Conservation (phyloP, 495 filamentous ascomycete species). For the Talaromyces nanjingensis region DNA sequence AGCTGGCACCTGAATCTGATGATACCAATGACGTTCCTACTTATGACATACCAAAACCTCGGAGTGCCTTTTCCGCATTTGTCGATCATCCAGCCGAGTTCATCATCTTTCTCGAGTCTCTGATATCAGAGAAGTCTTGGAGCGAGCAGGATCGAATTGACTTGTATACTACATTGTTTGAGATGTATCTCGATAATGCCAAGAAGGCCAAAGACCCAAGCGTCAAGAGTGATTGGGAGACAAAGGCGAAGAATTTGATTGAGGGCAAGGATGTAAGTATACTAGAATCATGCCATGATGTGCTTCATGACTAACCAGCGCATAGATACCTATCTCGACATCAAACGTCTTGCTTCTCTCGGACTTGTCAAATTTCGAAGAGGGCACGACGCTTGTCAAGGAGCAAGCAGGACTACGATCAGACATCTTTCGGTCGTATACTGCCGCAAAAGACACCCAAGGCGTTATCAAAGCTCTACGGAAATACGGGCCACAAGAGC, state of each 20-base stretch:
- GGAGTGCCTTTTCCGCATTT: constrained; percentile 93
- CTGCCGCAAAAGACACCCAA: constrained; percentile 81
- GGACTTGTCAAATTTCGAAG: constrained; percentile 81
- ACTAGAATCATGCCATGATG: not conserved
- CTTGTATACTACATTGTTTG: constrained; percentile 91
- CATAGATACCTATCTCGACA: constrained; percentile 76
- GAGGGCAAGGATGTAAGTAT: constrained; percentile 61
- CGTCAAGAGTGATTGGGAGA: constrained; percentile 77
- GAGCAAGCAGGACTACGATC: constrained; percentile 88
- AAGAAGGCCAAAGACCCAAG: constrained; percentile 57
- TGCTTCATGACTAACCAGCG: constrained; percentile 14
- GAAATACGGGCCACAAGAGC: constrained; percentile 89
- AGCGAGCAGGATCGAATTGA: constrained; percentile 69
- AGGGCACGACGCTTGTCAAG: constrained; percentile 85
- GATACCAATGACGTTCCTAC: constrained; percentile 16
- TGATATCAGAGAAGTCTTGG: constrained; percentile 58
- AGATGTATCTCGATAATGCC: constrained; percentile 92
- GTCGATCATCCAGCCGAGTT: constrained; percentile 91
- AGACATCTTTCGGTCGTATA: constrained; percentile 96
- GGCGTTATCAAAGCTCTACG: constrained; percentile 83
- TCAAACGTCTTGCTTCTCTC: constrained; percentile 91
- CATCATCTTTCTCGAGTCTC: constrained; percentile 83
- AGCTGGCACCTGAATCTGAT: constrained; percentile 20
- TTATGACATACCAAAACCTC: constrained; percentile 61
- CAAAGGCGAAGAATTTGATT: constrained; percentile 76